A percentile compares a stretch with the other conserved stretches of the same genome.
These are phyloP conservation scores for Syzygium grande DNA, from an alignment of 345 rosid species.

Conservation along the genomic window DNA sequence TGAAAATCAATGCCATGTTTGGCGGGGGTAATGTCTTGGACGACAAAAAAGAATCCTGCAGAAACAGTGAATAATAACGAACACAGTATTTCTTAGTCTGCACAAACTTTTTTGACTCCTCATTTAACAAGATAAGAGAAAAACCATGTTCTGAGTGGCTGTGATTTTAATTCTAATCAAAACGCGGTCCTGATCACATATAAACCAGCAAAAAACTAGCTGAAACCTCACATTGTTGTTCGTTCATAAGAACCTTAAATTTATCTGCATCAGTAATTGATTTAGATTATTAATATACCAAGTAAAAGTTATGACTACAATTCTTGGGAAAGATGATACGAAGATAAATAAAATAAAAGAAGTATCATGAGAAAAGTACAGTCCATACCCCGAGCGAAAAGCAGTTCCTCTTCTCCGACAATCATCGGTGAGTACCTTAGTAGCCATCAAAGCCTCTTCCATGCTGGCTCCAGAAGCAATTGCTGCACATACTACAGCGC, in stretches of 20 bases:
- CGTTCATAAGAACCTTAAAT: not conserved
- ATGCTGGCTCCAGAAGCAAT: constrained; percentile 76
- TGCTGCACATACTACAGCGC: constrained; percentile 80
- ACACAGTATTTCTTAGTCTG: not conserved
- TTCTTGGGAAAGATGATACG: not conserved
- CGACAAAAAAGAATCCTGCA: not conserved
- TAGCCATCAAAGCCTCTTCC: constrained; percentile 62
- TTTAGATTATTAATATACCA: not conserved
- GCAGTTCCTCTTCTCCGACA: constrained; percentile 83
- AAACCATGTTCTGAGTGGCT: not conserved
- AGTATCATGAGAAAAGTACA: not conserved
- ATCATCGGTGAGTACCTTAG: constrained; percentile 63
- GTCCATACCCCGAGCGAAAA: constrained; percentile 76
- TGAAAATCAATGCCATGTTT: not conserved
- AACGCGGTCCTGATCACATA: not conserved
- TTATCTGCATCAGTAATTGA: not conserved
- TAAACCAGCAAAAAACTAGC: not conserved
- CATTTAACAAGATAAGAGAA: not conserved
- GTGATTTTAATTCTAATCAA: too few relatives aligned
- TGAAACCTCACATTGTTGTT: not conserved
- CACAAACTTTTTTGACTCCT: not conserved
- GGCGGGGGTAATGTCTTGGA: not conserved
- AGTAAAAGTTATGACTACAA: not conserved
- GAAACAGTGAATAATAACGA: not conserved
- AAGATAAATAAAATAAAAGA: not conserved